These are phyloP conservation scores for Calonectria henricotiae DNA, from an alignment of 2,329 filamentous ascomycete species.

Conservation along the genomic window DNA sequence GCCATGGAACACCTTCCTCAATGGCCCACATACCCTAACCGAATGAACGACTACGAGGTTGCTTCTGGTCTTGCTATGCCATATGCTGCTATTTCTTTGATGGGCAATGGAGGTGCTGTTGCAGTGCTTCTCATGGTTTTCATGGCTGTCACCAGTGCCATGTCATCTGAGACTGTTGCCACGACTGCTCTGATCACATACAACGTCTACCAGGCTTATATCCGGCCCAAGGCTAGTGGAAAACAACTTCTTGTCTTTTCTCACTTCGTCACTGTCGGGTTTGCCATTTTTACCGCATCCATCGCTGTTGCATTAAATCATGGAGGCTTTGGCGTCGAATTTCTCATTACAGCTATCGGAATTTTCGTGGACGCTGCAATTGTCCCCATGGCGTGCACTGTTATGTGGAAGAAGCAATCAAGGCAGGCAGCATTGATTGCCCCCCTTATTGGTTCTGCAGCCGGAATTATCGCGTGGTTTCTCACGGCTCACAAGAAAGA, in stretches of 20 bases:
- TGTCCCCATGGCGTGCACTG: constrained; percentile 82
- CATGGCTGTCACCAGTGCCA: constrained; percentile 69
- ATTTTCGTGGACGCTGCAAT: constrained; percentile 87
- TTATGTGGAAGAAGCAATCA: constrained; percentile 85
- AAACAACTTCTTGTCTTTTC: constrained; percentile 65
- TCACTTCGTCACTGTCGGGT: constrained; percentile 84
- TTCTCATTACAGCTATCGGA: constrained; percentile 81
- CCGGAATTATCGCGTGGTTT: constrained; percentile 80
- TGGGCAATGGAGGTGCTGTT: constrained; percentile 84
- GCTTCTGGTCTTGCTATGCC: constrained; percentile 85
- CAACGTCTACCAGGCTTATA: constrained; percentile 34
- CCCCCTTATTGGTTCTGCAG: constrained; percentile 75
- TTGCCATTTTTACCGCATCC: constrained; percentile 83
- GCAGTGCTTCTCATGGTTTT: constrained; percentile 85
- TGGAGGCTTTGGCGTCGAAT: constrained; percentile 84
- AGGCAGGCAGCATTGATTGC: constrained; percentile 77
- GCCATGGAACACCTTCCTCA: constrained; percentile 80
- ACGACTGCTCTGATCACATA: constrained; percentile 31
- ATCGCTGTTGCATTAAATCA: constrained; percentile 82
- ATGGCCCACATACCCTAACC: constrained; percentile 80
- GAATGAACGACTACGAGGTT: constrained; percentile 81
- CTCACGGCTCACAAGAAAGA: constrained; percentile 68
- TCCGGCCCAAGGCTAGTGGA: constrained; percentile 22
- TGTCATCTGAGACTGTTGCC: constrained; percentile 34
- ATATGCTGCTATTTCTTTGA: constrained; percentile 83